Evolutionary conservation across 1,139 yeast species (phyloP), one percentile per base, ranked within the genome.

Genomic region (Yamadazyma jaroonii): DNA sequence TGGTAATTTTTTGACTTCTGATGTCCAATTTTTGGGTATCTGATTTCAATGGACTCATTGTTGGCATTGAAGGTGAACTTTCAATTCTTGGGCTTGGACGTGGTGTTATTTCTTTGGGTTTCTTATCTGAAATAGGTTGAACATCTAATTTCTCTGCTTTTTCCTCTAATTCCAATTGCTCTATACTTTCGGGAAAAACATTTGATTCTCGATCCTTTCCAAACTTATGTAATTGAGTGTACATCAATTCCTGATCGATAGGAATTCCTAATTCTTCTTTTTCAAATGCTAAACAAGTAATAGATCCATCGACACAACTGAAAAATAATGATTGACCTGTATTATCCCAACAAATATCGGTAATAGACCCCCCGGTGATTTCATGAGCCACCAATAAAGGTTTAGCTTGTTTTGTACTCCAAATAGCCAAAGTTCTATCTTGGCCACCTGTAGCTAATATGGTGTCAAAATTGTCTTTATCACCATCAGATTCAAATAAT

Each of bases 141-240:
- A 37, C 24, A 36, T 22, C 9, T 11, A 20, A 8, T 15, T 27
- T 22, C 14, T 30, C 29, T 3, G 41, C 41, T 26, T 69, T 70
- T 24, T 81, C 85, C 52, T 89, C 97, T 27, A 90, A 64, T 6
- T 64, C 57, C 40, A 92, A 67, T 58, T 90, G 97, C 38, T 79
- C 84, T 0, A 84, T 76, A 56, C 95, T 83, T 52, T 92, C 97
- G 0, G 97, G 96, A 50, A 88, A 84, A 13, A 82, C 81, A 61
- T 84, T 72, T 6, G 86, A 78, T 45, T 89, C 96, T 43, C 90
- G 73, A 46, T 87, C 95, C 3, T 87, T 90, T 43, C 98, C 98
- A 55, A 85, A 92, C 46, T 89, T 74, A 46, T 83, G 81, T 42
- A 92, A 70, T 43, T 84, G 87, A 34, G 75, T 71, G 42, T 78